phyloP scores from a whole-genome alignment of 495 filamentous ascomycete genomes.

The Lasiosphaeria ovina region DNA sequence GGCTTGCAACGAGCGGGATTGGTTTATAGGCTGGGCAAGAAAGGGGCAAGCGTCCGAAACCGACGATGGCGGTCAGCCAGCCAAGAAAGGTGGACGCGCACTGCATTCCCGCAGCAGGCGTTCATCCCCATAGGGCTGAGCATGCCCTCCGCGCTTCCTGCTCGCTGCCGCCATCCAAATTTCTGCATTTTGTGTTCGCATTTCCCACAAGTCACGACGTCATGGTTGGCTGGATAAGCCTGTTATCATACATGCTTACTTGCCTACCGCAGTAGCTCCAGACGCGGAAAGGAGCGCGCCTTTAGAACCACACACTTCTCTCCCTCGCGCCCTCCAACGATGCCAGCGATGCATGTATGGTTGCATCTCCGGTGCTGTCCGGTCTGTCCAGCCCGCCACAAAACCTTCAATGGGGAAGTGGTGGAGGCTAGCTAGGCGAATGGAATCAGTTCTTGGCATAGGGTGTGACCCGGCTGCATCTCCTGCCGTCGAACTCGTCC shows the following conservation, averaged over 20 bases:
- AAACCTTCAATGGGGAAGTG: conserved; percentile 8
- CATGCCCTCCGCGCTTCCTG: background rate
- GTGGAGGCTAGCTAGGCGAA: conserved; percentile 1
- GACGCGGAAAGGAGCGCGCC: background rate
- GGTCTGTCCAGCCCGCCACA: conserved; percentile 10
- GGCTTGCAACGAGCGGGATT: background rate
- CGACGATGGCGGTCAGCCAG: conserved; percentile 1
- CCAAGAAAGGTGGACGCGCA: conserved; percentile 1
- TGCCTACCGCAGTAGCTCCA: background rate
- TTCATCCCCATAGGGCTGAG: conserved; percentile 18
- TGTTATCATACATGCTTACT: background rate
- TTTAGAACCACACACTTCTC: background rate
- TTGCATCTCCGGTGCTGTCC: conserved; percentile 9
- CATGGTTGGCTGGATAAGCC: background rate
- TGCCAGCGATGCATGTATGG: conserved; percentile 2
- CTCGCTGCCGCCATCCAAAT: background rate
- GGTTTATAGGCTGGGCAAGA: background rate
- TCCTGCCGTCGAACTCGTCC: background rate
- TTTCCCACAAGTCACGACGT: background rate
- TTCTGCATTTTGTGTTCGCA: background rate
- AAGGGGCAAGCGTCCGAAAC: conserved; percentile 1
- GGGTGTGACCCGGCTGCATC: background rate
- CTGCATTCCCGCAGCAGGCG: background rate
- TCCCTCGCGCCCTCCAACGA: background rate
- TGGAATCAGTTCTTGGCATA: conserved; percentile 1